Conservation (phyloP, 1,284 basidiomycete genomes). For the Cryptococcus floricola region DNA sequence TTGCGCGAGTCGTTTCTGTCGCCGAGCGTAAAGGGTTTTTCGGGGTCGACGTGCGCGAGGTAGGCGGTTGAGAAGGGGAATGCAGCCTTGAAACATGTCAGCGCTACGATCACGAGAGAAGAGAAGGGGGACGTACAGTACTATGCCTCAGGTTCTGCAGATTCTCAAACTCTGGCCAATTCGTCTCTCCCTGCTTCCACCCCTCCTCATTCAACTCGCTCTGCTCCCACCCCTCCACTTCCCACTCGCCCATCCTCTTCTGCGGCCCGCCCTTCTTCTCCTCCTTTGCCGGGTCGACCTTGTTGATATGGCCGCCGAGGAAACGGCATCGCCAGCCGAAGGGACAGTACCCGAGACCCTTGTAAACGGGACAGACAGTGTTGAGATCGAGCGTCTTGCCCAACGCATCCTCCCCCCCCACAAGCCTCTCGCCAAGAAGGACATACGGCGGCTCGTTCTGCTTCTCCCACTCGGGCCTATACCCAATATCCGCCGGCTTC, state of each 20-base stretch:
- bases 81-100: slow-evolving; percentile 46
- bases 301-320: slow-evolving; percentile 66
- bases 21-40: slow-evolving; percentile 47
- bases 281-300: slow-evolving; percentile 4
- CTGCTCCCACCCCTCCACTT: slow-evolving; percentile 6
- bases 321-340: slow-evolving; percentile 89
- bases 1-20: neutral
- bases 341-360: slow-evolving; percentile 73
- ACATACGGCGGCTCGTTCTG: slow-evolving; percentile 56
- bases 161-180: slow-evolving; percentile 61
- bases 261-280: slow-evolving; percentile 31
- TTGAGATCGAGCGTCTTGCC: slow-evolving; percentile 31
- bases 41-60: slow-evolving; percentile 56
- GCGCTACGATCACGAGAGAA: neutral
- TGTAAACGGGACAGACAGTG: slow-evolving; percentile 65
- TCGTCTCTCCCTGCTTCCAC: slow-evolving; percentile 64
- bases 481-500: slow-evolving; percentile 70
- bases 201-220: slow-evolving; percentile 41
- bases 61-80: slow-evolving; percentile 69
- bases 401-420: slow-evolving; percentile 28
- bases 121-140: slow-evolving; percentile 55
- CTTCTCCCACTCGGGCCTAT: slow-evolving; percentile 54
- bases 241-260: slow-evolving; percentile 35
- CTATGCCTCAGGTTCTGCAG: slow-evolving; percentile 62
- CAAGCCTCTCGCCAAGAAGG: slow-evolving; percentile 1